Evolutionary conservation across 371 early-diverging fungal species (phyloP).

Genomic region (Apophysomyces sp.): DNA sequence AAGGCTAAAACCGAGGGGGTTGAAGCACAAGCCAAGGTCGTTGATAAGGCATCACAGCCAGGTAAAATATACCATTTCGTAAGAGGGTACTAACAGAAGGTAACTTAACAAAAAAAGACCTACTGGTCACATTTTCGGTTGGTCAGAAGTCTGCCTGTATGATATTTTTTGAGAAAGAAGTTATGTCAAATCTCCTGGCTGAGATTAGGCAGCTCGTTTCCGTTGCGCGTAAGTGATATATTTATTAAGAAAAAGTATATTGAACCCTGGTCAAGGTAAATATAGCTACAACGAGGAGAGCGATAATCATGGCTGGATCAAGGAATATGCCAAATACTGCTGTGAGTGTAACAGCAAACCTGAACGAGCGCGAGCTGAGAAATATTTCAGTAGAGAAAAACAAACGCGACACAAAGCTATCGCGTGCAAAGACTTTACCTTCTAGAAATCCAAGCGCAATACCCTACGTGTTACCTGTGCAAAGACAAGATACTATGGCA

Average conservation of each 20-base stretch:
- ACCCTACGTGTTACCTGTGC: constrained; percentile 33
- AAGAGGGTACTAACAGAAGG: neutral
- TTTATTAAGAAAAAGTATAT: neutral
- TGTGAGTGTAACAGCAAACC: constrained; percentile 2
- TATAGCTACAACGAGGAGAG: constrained; percentile 3
- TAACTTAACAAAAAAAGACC: constrained; percentile 10
- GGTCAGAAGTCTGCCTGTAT: constrained; percentile 15
- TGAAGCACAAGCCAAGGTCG: constrained; percentile 8
- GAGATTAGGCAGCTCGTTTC: constrained; percentile 11
- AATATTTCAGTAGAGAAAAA: constrained; percentile 5
- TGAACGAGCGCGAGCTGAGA: neutral
- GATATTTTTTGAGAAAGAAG: constrained; percentile 27
- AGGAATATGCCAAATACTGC: constrained; percentile 18
- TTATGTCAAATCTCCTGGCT: constrained; percentile 23
- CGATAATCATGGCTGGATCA: constrained; percentile 24
- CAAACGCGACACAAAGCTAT: neutral
- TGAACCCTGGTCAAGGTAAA: neutral
- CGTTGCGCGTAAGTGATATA: constrained; percentile 16
- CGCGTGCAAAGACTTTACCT: constrained; percentile 24
- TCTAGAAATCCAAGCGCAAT: constrained; percentile 16
- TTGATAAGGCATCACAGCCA: neutral
- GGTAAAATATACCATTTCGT: neutral
- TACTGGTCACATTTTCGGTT: constrained; percentile 24
- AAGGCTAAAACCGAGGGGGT: neutral
- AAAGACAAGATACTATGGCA: constrained; percentile 32